Evolutionary conservation across 192 early-diverging fungal species (phyloP).

Genomic region (Podochytrium sp.): DNA sequence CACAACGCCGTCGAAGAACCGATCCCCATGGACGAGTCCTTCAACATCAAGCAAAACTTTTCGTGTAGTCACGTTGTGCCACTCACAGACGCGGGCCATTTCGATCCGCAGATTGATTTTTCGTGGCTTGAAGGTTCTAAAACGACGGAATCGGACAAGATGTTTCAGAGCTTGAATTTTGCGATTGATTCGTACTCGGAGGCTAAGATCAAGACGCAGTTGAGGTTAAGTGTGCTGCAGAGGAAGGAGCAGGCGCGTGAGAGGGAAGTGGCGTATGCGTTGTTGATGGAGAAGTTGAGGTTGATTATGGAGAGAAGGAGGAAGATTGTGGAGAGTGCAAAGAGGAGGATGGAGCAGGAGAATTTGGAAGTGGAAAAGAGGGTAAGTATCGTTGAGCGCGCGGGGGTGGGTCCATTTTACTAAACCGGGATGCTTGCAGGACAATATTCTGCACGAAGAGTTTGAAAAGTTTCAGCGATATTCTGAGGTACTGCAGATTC

Average conservation of each 20-base stretch:
- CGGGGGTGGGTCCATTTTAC: neutral
- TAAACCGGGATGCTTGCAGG: neutral
- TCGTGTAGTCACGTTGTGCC: neutral
- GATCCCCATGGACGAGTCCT: slow-evolving; percentile 49
- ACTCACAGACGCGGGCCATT: neutral
- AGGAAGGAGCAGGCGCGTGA: neutral
- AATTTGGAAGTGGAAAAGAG: slow-evolving; percentile 12
- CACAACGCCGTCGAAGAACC: slow-evolving; percentile 27
- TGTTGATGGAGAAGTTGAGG: slow-evolving; percentile 19
- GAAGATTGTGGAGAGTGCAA: neutral
- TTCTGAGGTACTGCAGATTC: neutral
- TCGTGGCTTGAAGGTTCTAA: neutral
- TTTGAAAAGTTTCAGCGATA: slow-evolving; percentile 22
- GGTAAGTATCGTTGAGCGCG: neutral
- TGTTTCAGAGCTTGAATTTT: slow-evolving; percentile 13
- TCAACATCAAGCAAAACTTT: slow-evolving; percentile 29
- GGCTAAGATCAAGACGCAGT: slow-evolving; percentile 7
- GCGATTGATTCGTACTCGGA: slow-evolving; percentile 9
- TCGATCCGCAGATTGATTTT: neutral
- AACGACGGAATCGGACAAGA: neutral
- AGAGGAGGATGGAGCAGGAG: slow-evolving; percentile 6
- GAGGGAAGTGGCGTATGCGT: neutral
- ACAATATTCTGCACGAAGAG: slow-evolving; percentile 25
- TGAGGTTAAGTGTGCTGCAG: slow-evolving; percentile 1
- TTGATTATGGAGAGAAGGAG: neutral